Evolutionary conservation across 768 basidiomycete species (phyloP).

Genomic region (Butyriboletus loyo): DNA sequence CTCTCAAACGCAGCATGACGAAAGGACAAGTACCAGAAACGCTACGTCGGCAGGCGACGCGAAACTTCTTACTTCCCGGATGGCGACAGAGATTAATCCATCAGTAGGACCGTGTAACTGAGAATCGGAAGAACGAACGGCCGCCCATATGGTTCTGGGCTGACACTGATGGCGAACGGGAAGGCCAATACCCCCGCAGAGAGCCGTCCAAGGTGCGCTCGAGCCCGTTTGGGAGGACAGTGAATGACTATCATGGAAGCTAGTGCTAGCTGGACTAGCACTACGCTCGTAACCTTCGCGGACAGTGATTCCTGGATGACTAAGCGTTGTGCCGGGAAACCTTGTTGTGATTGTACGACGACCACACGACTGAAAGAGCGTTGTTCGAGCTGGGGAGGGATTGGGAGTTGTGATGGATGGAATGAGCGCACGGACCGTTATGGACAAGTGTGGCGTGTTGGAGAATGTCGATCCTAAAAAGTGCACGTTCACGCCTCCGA

Average conservation of each 20-base stretch:
- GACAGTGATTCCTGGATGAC: slow-evolving; percentile 27
- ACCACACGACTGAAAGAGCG: neutral
- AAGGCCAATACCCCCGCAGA: neutral
- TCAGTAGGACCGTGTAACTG: too few relatives aligned
- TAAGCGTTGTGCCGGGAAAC: slow-evolving; percentile 12
- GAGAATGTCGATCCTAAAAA: slow-evolving; percentile 28
- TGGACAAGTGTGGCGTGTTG: slow-evolving; percentile 32
- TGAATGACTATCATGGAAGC: too few relatives aligned
- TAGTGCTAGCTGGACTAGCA: too few relatives aligned
- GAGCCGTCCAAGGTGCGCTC: too few relatives aligned
- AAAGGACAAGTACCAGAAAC: neutral
- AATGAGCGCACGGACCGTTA: slow-evolving; percentile 28
- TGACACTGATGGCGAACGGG: neutral
- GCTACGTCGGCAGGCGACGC: neutral
- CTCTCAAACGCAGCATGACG: neutral
- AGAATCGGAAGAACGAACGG: too few relatives aligned
- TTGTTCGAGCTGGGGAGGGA: neutral
- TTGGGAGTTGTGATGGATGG: neutral
- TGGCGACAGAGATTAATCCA: too few relatives aligned
- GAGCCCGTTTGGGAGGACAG: too few relatives aligned
- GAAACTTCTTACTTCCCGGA: neutral
- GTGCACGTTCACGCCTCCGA: slow-evolving; percentile 45
- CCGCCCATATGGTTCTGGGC: too few relatives aligned
- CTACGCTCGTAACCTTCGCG: neutral
- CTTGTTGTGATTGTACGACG: neutral